Evolutionary conservation across 768 basidiomycete species (phyloP).

Genomic region (Lactarius vividus): DNA sequence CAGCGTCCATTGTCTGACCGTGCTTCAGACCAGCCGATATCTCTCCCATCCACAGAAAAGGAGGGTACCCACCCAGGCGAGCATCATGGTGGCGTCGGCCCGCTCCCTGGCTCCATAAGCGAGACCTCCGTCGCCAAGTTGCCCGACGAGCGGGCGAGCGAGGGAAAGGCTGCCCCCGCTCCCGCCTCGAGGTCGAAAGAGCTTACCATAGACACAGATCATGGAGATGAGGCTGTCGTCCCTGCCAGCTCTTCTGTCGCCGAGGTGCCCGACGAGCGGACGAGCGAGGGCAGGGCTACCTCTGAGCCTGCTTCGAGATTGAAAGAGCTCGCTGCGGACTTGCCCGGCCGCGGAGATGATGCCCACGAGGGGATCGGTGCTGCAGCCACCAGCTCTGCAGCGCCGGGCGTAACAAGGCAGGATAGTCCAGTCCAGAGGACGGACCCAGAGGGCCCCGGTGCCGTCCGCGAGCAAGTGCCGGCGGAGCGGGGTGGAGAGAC

Average conservation of each 20-base stretch:
- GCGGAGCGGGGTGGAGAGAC: not conserved
- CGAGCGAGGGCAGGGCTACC: not conserved
- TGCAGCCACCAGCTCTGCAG: not conserved
- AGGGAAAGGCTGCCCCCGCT: not conserved
- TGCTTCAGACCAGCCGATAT: conserved; percentile 20
- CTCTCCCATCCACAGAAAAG: conserved; percentile 39
- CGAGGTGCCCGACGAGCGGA: conserved; percentile 44
- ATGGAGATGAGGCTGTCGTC: conserved; percentile 27
- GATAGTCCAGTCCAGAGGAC: conserved; percentile 5
- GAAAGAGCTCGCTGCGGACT: not conserved
- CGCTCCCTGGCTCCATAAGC: conserved; percentile 45
- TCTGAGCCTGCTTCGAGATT: not conserved
- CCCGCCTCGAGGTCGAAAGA: not conserved
- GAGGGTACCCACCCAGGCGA: conserved; percentile 36
- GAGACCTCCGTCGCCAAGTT: conserved; percentile 49
- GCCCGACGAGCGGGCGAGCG: conserved; percentile 44
- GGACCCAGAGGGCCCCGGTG: not conserved
- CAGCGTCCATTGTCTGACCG: not conserved
- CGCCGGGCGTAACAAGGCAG: not conserved
- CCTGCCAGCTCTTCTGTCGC: conserved; percentile 39
- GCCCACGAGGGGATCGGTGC: too few relatives aligned
- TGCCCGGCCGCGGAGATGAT: not conserved
- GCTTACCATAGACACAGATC: not conserved
- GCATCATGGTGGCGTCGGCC: conserved; percentile 43
- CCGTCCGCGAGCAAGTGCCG: not conserved